A percentile compares a stretch with the other conserved stretches of the same genome.
These are phyloP conservation scores for Yarrowia deformans DNA, from an alignment of 805 yeast species.

Conservation along the genomic window DNA sequence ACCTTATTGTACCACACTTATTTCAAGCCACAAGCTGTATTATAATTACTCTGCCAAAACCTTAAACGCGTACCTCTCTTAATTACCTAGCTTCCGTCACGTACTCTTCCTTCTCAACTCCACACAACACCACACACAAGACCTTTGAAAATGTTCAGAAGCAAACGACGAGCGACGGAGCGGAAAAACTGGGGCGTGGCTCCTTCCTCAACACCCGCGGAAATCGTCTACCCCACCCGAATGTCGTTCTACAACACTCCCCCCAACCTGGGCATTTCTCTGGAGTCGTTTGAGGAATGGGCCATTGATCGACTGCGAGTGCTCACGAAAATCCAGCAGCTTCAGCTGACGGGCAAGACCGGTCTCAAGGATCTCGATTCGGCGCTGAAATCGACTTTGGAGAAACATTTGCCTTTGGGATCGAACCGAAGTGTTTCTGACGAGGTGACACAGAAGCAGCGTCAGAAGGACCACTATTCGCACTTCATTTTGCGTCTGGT, in stretches of 20 bases:
- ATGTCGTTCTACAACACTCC: constrained; percentile 78
- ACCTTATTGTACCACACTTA: neutral
- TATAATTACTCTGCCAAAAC: neutral
- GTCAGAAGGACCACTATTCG: constrained; percentile 89
- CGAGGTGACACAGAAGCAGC: constrained; percentile 56
- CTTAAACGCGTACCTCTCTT: neutral
- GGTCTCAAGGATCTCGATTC: constrained; percentile 80
- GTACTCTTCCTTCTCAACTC: neutral
- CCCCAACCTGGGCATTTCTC: constrained; percentile 83
- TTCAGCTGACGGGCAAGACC: constrained; percentile 63
- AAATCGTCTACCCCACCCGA: constrained; percentile 60
- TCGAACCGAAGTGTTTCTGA: constrained; percentile 44
- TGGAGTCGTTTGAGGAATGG: constrained; percentile 94
- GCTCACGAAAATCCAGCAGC: constrained; percentile 49
- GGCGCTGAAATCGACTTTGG: constrained; percentile 68
- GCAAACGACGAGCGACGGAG: constrained; percentile 47
- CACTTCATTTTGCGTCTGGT: constrained; percentile 89
- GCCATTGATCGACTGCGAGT: constrained; percentile 90
- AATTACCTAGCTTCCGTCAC: neutral
- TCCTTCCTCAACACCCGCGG: constrained; percentile 32
- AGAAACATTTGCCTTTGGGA: constrained; percentile 65
- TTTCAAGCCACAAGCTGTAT: neutral
- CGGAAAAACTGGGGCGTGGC: constrained; percentile 47
- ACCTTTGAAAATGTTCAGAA: constrained; percentile 46
- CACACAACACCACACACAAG: neutral